Conservation (phyloP, 345 rosid genomes). For the Pelargonium nanum region DNA sequence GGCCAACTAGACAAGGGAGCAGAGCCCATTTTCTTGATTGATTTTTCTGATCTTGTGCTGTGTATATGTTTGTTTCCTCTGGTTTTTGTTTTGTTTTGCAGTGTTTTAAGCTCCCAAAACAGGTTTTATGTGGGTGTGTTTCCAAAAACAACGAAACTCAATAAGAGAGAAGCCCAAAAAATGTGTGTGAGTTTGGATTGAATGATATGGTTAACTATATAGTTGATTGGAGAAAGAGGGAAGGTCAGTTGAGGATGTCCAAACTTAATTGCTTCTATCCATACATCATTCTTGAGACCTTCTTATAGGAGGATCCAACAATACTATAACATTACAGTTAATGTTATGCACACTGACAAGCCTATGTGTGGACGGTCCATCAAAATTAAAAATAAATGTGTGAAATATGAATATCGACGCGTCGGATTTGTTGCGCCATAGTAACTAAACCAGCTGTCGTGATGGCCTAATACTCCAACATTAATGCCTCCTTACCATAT, state of each 20-base stretch:
- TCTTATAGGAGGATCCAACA: no score
- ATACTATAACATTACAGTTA: no score
- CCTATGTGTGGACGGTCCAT: background rate
- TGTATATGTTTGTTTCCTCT: background rate
- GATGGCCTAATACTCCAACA: background rate
- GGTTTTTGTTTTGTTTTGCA: no score
- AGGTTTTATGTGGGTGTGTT: background rate
- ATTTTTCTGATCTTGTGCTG: no score
- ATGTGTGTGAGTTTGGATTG: no score
- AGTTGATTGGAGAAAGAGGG: no score
- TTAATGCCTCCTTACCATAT: background rate
- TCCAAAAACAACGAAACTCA: background rate
- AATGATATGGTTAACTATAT: no score
- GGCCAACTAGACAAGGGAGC: conserved; percentile 76
- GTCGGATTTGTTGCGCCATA: background rate
- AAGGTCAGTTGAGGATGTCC: no score
- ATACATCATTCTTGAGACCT: no score
- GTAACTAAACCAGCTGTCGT: background rate
- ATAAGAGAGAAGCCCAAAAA: no score
- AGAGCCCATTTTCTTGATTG: background rate
- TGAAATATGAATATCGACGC: background rate
- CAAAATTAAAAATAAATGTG: background rate
- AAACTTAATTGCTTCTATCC: no score
- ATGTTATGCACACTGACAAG: no score
- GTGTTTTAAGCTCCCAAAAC: background rate